Evolutionary conservation across 208 protist species (phyloP).

Genomic region (Crithidia acanthocephali): DNA sequence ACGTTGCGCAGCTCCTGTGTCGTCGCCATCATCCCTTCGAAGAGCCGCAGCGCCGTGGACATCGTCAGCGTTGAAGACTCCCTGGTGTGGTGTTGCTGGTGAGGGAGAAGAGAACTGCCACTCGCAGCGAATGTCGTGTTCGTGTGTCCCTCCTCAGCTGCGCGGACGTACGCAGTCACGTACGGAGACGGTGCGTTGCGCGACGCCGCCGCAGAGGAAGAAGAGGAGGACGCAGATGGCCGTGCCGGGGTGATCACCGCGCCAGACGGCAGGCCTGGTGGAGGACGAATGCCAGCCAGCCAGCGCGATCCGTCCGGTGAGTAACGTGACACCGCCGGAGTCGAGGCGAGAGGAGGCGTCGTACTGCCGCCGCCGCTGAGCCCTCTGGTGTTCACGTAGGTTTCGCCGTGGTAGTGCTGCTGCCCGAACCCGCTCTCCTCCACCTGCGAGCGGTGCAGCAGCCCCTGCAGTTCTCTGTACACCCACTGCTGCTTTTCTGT

Average conservation of each 20-base stretch:
- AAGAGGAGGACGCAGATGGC: neutral
- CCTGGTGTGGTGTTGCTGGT: neutral
- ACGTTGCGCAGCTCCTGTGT: constrained; percentile 61
- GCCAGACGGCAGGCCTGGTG: neutral
- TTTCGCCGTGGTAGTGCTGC: too few relatives aligned
- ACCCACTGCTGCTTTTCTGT: constrained; percentile 35
- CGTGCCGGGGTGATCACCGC: constrained; percentile 1
- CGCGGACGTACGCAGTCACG: constrained; percentile 6
- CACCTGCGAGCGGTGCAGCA: constrained; percentile 21
- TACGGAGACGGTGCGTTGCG: constrained; percentile 8
- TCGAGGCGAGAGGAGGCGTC: neutral
- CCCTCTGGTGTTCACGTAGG: neutral
- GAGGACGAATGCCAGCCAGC: constrained; percentile 5
- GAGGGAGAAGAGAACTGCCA: too few relatives aligned
- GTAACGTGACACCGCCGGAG: neutral
- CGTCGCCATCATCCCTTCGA: constrained; percentile 23
- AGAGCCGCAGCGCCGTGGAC: neutral
- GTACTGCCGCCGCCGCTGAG: neutral
- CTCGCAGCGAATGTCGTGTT: neutral
- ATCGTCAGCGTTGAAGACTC: too few relatives aligned
- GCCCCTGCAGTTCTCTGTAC: constrained; percentile 43
- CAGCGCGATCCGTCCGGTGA: constrained; percentile 15
- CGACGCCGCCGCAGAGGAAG: neutral
- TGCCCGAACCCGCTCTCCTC: neutral
- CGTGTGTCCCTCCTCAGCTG: neutral